Base-by-base conservation (phyloP, 2,329 filamentous ascomycete genomes). In the Reticulascus tulasneorum region DNA sequence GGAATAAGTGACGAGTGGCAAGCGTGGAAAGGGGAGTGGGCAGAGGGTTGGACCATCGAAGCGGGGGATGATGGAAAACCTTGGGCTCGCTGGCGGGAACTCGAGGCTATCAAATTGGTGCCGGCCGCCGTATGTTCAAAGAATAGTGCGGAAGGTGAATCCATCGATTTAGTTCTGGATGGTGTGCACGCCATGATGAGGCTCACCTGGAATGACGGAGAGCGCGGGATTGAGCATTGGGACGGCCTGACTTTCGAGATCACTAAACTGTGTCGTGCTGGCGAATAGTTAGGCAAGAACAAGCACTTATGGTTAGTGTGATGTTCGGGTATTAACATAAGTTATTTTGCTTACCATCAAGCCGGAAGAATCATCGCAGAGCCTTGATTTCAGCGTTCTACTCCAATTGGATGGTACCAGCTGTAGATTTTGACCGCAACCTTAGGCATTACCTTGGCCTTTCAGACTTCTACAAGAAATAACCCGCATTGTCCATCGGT, bases 121-220 rank as follows among this genome's bases (percentile, higher is more conserved):
- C 28, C 24, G 9, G 38, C 23, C 7, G 38, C 38, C 11, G 19
- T 40, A 4, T 29, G 28, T 9, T 20, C 34, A 21, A 29, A 40
- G 17, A 11, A 25, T 5, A 29, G 29, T 4, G 23, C 18, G 23
- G n/a, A 13, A 2, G 28, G 27, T 18, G 13, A 15, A 6, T 40
- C 34, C 8, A 37, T 40, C 11, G 38, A 40, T 7, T 23, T 40
- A 7, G 17, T 33, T 15, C 29, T 37, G 1, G 38, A 20, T 4
- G 38, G 23, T 2, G 7, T 37, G 7, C 16, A 21, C 10, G 24
- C 37, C 9, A 40, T 40, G 38, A 23, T 40, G 6, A 25, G 38
- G 13, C 24, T 40, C 5, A 21, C 25, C 7, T 6, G 8, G 7
- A 7, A 20, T 7, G 24, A 25, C 2, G 21, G 20, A 9, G 23